These are phyloP conservation scores for Platismatia glauca DNA, from an alignment of 495 filamentous ascomycete species.

Conservation along the genomic window DNA sequence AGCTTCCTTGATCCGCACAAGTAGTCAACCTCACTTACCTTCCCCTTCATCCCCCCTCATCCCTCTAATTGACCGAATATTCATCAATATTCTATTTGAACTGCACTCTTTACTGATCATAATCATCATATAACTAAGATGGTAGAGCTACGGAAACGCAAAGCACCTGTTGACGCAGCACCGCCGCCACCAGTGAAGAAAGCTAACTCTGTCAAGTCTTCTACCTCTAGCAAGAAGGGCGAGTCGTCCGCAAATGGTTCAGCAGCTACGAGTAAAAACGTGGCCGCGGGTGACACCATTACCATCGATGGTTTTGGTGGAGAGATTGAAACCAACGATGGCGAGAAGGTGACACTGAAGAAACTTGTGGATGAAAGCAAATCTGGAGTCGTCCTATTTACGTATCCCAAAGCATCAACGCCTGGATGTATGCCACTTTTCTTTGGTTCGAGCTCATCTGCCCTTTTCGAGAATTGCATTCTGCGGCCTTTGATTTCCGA, in stretches of 20 bases:
- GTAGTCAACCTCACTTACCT: background rate
- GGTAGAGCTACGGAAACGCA: slow-evolving; percentile 69
- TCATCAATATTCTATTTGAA: background rate
- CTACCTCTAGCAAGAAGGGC: slow-evolving; percentile 31
- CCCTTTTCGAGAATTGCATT: background rate
- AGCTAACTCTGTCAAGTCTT: slow-evolving; percentile 42
- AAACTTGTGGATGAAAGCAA: slow-evolving; percentile 73
- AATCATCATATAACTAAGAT: slow-evolving; percentile 24
- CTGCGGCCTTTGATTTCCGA: background rate
- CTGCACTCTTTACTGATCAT: background rate
- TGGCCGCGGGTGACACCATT: slow-evolving; percentile 43
- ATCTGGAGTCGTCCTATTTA: slow-evolving; percentile 82
- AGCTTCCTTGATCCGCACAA: background rate
- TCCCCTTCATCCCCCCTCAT: background rate
- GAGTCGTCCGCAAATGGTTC: slow-evolving; percentile 28
- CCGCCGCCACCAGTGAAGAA: slow-evolving; percentile 49
- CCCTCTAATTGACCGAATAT: background rate
- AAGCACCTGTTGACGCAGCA: slow-evolving; percentile 39
- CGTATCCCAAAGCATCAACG: slow-evolving; percentile 91
- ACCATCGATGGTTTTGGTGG: slow-evolving; percentile 67
- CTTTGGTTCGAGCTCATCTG: background rate
- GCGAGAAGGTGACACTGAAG: slow-evolving; percentile 64
- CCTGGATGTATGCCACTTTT: slow-evolving; percentile 70
- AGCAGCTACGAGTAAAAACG: slow-evolving; percentile 17
- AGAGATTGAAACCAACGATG: slow-evolving; percentile 77